These are phyloP conservation scores for Parietaria judaica DNA, from an alignment of 306 rosid species.

Conservation along the genomic window DNA sequence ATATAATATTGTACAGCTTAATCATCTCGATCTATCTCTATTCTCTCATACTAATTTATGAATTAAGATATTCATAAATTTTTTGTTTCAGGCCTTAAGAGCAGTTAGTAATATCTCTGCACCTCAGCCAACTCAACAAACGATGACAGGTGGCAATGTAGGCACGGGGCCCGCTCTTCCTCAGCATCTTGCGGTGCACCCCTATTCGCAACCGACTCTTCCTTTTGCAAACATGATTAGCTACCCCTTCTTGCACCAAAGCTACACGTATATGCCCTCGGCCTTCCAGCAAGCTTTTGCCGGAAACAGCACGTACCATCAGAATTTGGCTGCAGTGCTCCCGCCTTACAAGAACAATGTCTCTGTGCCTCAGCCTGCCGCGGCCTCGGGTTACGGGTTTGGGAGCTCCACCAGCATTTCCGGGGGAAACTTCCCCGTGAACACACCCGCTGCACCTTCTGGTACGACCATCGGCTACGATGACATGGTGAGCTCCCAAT, in stretches of 20 bases:
- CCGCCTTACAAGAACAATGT: slow-evolving; percentile 94
- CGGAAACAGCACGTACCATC: slow-evolving; percentile 91
- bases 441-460: slow-evolving; percentile 63
- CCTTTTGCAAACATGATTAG: slow-evolving; percentile 90
- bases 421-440: slow-evolving; percentile 84
- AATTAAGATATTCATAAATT: slow-evolving; percentile 5
- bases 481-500: slow-evolving; percentile 76
- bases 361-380: slow-evolving; percentile 93
- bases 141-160: slow-evolving; percentile 54
- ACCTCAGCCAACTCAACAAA: slow-evolving; percentile 66
- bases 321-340: slow-evolving; percentile 85
- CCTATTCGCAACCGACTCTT: slow-evolving; percentile 83
- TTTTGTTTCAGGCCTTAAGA: slow-evolving; percentile 56
- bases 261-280: slow-evolving; percentile 94
- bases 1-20: too few relatives aligned
- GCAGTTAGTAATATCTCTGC: slow-evolving; percentile 47
- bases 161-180: slow-evolving; percentile 90
- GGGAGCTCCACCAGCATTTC: slow-evolving; percentile 81
- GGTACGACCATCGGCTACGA: slow-evolving; percentile 81
- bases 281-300: slow-evolving; percentile 94
- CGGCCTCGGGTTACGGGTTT: slow-evolving; percentile 88
- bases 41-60: too few relatives aligned
- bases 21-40: too few relatives aligned
- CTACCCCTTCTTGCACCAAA: slow-evolving; percentile 96
- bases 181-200: slow-evolving; percentile 92